phyloP scores from a whole-genome alignment of 192 early-diverging fungal species.

The Linnemannia exigua region DNA sequence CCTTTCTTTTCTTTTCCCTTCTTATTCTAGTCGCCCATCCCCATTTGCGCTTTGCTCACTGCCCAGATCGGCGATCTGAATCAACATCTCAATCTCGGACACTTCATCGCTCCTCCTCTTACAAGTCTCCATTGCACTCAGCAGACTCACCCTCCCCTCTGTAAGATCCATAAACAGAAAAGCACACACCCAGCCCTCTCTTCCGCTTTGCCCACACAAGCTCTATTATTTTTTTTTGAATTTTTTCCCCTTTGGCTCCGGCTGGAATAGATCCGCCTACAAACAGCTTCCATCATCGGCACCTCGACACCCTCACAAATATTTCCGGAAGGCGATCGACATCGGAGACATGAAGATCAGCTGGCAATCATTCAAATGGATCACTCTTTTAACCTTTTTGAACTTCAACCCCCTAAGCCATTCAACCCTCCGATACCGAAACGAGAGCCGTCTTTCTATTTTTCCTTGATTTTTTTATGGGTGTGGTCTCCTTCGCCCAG shows the following conservation, averaged over 20 bases:
- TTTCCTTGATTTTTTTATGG: background rate
- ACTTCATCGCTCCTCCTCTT: background rate
- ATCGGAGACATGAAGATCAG: background rate
- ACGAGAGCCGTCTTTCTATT: background rate
- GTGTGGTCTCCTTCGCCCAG: slow-evolving; percentile 5
- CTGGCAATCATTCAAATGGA: background rate
- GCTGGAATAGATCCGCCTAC: background rate
- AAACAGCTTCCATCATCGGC: background rate
- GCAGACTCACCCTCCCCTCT: background rate
- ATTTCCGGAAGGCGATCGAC: background rate
- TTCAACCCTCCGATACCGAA: background rate
- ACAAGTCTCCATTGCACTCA: background rate
- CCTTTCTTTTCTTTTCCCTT: background rate
- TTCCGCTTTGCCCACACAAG: background rate
- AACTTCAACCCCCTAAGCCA: background rate
- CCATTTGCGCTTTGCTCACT: background rate
- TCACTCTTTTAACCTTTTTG: background rate
- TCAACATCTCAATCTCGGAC: background rate
- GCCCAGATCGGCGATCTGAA: slow-evolving; percentile 1
- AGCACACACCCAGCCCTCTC: background rate
- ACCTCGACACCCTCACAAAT: background rate
- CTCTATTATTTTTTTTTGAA: background rate
- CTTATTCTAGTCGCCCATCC: background rate
- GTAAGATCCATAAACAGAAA: background rate
- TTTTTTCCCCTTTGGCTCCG: background rate